These are phyloP conservation scores for Thuja plicata DNA, from an alignment of 83 land plant genomes.

Conservation along the genomic window DNA sequence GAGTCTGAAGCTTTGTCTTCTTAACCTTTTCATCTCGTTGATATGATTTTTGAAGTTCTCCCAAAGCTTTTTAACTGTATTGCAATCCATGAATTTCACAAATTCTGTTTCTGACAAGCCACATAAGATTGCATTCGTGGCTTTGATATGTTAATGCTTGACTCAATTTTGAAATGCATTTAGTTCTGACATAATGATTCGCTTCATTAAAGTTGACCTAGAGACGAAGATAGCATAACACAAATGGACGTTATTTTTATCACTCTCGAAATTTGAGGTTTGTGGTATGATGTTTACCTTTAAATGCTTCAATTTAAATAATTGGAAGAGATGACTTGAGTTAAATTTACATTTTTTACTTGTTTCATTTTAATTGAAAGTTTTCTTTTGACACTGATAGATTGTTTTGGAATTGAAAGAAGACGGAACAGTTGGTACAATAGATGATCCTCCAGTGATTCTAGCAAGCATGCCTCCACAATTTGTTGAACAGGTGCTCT, in stretches of 20 bases:
- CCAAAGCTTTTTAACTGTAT: too few species aligned
- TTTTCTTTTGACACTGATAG: background rate
- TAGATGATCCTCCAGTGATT: constrained; percentile 11
- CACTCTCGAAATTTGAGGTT: background rate
- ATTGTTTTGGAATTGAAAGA: constrained; percentile 6
- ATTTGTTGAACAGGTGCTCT: constrained; percentile 2
- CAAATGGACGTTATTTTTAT: background rate
- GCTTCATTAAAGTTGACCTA: background rate
- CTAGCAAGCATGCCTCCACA: constrained; percentile 6
- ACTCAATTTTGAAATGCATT: background rate
- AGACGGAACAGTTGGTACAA: constrained; percentile 11
- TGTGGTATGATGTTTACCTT: background rate
- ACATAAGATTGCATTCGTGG: too few species aligned
- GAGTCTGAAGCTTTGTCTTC: too few species aligned
- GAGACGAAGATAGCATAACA: background rate
- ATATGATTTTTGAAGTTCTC: too few species aligned
- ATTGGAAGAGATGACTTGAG: background rate
- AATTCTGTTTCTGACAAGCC: too few species aligned
- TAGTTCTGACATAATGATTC: background rate
- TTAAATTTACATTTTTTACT: background rate
- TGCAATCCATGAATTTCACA: too few species aligned
- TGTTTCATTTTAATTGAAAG: background rate
- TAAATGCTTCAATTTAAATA: background rate
- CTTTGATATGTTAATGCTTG: background rate
- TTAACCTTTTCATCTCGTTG: too few species aligned